phyloP scores from a whole-genome alignment of 805 yeast genomes.

The Metschnikowia kofuensis region DNA sequence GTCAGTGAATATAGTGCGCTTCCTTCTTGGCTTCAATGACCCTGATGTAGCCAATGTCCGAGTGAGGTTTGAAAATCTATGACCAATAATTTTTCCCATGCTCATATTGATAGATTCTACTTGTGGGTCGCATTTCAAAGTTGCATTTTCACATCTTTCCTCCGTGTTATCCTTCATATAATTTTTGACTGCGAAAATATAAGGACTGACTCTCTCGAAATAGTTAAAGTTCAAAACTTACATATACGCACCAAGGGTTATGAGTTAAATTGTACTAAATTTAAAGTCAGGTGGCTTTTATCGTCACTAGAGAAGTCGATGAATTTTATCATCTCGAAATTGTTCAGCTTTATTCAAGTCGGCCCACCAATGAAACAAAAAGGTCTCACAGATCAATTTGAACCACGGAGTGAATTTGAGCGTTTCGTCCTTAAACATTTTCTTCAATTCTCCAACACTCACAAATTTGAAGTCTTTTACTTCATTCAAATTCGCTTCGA shows the following conservation, averaged over 20 bases:
- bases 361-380: conserved; percentile 93
- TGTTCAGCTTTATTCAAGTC: conserved; percentile 56
- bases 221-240: too few species aligned
- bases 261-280: too few species aligned
- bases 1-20: conserved; percentile 63
- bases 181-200: not conserved
- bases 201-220: not conserved
- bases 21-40: conserved; percentile 36
- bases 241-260: too few species aligned
- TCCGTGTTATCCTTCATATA: conserved; percentile 2
- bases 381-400: conserved; percentile 88
- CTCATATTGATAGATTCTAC: not conserved
- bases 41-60: conserved; percentile 15
- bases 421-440: conserved; percentile 68
- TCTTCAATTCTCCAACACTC: conserved; percentile 57
- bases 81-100: not conserved
- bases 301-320: conserved; percentile 43
- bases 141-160: not conserved
- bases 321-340: conserved; percentile 46
- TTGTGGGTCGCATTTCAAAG: not conserved
- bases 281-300: too few species aligned
- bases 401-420: conserved; percentile 96
- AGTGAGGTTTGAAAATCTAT: not conserved
- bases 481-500: conserved; percentile 69
- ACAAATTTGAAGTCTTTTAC: conserved; percentile 82